Evolutionary conservation across 2,329 filamentous ascomycete genomes (phyloP), one percentile per base, ranked within the genome.

Genomic region (Onygenales sp.): DNA sequence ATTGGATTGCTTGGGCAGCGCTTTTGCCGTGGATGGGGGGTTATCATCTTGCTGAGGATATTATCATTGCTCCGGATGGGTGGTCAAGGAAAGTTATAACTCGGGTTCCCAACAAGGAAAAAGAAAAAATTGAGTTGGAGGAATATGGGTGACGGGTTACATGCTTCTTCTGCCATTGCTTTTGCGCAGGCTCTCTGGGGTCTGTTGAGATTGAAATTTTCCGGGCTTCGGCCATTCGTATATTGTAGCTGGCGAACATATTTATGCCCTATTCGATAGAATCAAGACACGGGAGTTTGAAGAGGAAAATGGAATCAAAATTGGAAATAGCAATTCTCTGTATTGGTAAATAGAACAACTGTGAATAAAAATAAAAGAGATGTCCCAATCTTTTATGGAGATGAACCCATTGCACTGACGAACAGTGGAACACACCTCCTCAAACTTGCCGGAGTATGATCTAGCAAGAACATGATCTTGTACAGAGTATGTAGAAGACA

Each of bases 31-130:
- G 70, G 50, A 48, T 67, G 31, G 68, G 69, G 11, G 58, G 61
- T 13, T 73, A 86, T 60, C 73, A 79, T 59, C 71, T 86, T 8
- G 73, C 81, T 2, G 74, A 78, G 53, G 77, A 83, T 65, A 73
- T 70, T 0, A 64, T 75, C 2, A 66, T 84, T 7, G 78, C 82
- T 56, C 74, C 79, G 43, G 82, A 85, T 63, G 82, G 83, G 1
- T 85, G 83, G 83, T 81, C 82, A 59, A 71, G 78, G 35, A 80
- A 71, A 52, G 72, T 78, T 2, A 83, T 84, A 61, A 66, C 72
- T 2, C 72, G 64, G 54, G 64, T 71, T 56, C 76, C 78, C 7
- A 38, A 54, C 9, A 9, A 36, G 4, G 43, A 47, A 9, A 41
- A 49, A 33, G 9, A 10, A 13, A 41, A 49, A 31, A 50, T 50